Base-by-base conservation (phyloP, 73 alveolate species). In the Paraurostyla sp. region DNA sequence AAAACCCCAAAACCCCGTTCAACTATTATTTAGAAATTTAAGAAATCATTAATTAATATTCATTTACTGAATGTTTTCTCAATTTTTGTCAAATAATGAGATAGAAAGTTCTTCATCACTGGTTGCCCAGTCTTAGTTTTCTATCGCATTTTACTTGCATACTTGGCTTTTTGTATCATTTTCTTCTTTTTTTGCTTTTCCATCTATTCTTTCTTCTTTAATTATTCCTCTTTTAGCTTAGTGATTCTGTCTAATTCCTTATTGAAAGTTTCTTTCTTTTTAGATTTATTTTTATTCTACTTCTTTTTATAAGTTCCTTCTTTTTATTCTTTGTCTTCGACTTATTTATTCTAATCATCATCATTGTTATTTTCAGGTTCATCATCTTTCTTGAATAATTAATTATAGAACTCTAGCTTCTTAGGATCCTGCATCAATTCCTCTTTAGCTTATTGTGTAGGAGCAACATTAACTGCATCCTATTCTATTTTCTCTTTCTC, bases 71-170 rank as follows among this genome's bases (percentile, higher is more conserved):
- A 11, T 38, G 35, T 65, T 35, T 65, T 65, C 58, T 65, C 82
- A 38, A 65, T 35, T 65, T 65, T 65, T 15, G 32, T 16, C 59
- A 65, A 38, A 40, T 65, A 65, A 65, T 65, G 82, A 40, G 59
- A 35, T 15, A 65, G 41, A 16, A 18, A 65, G 32, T 65, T 65
- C 41, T 65, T 65, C 82, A 65, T 65, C 41, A 65, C 40, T 15
- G 82, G 82, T 40, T 65, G 23, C n/a, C 82, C 82, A 65, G 82
- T 65, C 82, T 65, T 65, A 20, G 82, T 65, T 38, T 65, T 65
- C 36, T 32, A 6, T 4, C 18, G 41, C 82, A 65, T 65, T 65
- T 65, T 65, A 0, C 58, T 65, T 18, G 82, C 82, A 65, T 65
- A 65, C 41, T 40, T 65, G 36, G 7, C 2, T 38, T 65, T 65